Conservation (phyloP, 2,329 filamentous ascomycete species). For the Colletotrichum spinosum region DNA sequence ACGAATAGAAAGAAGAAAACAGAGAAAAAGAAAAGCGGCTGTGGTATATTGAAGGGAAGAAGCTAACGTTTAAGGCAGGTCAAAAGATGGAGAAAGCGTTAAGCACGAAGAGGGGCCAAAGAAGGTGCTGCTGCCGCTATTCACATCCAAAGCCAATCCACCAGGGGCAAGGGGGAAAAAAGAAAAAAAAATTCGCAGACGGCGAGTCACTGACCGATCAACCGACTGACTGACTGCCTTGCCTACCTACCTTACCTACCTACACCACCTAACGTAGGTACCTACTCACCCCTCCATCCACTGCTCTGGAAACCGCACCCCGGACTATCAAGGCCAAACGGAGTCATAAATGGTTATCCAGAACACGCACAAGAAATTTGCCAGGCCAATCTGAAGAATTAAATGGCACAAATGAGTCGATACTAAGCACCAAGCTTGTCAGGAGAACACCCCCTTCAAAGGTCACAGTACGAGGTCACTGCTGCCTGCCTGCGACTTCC, state of each 20-base stretch:
- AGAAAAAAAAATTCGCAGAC: background rate
- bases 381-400: too few species aligned
- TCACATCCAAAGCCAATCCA: slow-evolving; percentile 11
- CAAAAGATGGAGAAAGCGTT: background rate
- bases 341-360: too few species aligned
- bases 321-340: too few species aligned
- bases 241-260: too few species aligned
- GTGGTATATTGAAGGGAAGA: background rate
- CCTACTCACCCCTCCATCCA: slow-evolving; percentile 22
- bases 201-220: slow-evolving; percentile 19
- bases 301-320: too few species aligned
- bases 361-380: too few species aligned
- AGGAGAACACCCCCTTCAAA: too few species aligned
- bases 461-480: background rate
- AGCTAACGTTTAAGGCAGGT: background rate
- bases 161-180: background rate
- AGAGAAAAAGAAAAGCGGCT: background rate
- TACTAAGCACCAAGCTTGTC: too few species aligned
- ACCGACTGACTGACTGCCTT: slow-evolving; percentile 7
- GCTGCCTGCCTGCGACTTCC: slow-evolving; percentile 18
- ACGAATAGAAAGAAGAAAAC: background rate
- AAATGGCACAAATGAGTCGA: too few species aligned
- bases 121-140: slow-evolving; percentile 26
- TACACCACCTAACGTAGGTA: slow-evolving; percentile 9
- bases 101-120: slow-evolving; percentile 10